Base-by-base conservation (phyloP, 495 filamentous ascomycete genomes). In the Ascobolus immersus region DNA sequence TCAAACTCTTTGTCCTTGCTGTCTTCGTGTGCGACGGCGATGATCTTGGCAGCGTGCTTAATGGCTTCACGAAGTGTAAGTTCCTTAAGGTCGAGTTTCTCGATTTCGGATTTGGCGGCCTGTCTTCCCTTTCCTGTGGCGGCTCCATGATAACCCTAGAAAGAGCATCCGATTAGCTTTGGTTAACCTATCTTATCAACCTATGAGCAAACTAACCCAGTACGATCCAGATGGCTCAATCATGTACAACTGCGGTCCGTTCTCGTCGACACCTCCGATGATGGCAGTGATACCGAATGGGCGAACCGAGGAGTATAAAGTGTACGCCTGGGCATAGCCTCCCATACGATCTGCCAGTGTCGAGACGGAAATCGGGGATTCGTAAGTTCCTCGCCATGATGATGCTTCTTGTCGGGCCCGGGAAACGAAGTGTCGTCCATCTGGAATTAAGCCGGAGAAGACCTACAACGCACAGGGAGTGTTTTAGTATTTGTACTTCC, bases 281-380 rank as follows among this genome's bases (percentile, higher is more conserved):
- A 96, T 96, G 27, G 80, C 73, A 5, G 84, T 92, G 46, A 93
- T 77, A 41, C 86, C 86, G 48, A 96, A 96, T 19, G 86, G 86
- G 31, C 86, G 74, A 37, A 94, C 86, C 35, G 75, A 82, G 29
- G 76, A 80, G 64, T 94, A 96, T 12, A 96, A 68, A 3, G 86
- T 96, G 57, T 92, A 93, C 15, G 77, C 79, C 60, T 94, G 89
- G 36, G 91, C 74, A 55, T 93, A 96, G 44, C 75, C 70, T 43
- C 89, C 86, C 60, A 94, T 74, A 47, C 80, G 73, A 50, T 73
- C 72, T 26, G 86, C 79, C 23, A 96, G 69, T 39, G 81, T 73
- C 32, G 73, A 67, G 35, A 71, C 71, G 9, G 81, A 71, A 44
- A 96, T 94, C 15, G 86, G 84, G 4, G 68, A 69, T 55, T 93